These are phyloP conservation scores for Zizania palustris DNA, from an alignment of 202 grass and related monocot species.

Conservation along the genomic window DNA sequence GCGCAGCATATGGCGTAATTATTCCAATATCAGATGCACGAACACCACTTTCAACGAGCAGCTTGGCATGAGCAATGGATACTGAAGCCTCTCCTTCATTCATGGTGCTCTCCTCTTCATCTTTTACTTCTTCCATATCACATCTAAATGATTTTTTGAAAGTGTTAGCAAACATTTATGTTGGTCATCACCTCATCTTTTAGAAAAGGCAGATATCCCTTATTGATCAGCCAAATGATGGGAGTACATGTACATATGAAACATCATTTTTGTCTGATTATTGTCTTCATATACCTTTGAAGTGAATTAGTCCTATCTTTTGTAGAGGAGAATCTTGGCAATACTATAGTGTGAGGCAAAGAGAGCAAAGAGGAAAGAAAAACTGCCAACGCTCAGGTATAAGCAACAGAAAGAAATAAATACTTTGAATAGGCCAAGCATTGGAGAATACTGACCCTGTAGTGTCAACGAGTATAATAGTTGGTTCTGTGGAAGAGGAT, in stretches of 20 bases:
- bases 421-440: conserved; percentile 16
- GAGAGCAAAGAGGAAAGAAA: background rate
- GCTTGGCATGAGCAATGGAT: conserved; percentile 79
- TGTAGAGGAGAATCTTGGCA: conserved; percentile 19
- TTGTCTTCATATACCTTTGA: conserved; percentile 14
- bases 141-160: conserved; percentile 57
- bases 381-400: background rate
- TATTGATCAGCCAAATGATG: conserved; percentile 8
- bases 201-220: background rate
- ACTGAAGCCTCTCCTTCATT: conserved; percentile 93
- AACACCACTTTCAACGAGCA: conserved; percentile 88
- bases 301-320: conserved; percentile 27
- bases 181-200: conserved; percentile 25
- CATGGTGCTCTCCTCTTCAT: conserved; percentile 94
- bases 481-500: conserved; percentile 81
- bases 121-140: conserved; percentile 99
- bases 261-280: conserved; percentile 23
- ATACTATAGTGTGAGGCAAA: conserved; percentile 5
- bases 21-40: conserved; percentile 92
- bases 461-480: conserved; percentile 92
- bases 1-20: conserved; percentile 92
- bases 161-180: conserved; percentile 33
- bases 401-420: background rate
- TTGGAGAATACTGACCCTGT: conserved; percentile 65
- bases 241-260: background rate